These are phyloP conservation scores for Canariomyces notabilis DNA, from an alignment of 2,329 filamentous ascomycete species.

Conservation along the genomic window DNA sequence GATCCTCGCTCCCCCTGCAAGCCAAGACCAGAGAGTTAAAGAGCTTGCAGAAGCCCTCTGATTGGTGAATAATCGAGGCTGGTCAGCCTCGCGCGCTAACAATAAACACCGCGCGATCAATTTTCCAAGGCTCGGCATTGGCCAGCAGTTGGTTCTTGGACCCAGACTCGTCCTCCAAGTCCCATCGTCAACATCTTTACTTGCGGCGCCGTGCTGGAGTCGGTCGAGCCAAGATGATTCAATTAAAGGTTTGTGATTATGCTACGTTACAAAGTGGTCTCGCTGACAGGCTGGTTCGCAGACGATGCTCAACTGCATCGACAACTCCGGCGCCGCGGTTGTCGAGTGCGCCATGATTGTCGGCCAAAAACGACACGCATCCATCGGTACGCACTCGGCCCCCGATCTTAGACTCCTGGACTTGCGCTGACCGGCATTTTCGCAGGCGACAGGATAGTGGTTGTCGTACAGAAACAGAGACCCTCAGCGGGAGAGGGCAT, in stretches of 20 bases:
- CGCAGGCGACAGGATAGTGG: constrained; percentile 89
- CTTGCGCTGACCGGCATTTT: no score
- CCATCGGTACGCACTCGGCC: constrained; percentile 64
- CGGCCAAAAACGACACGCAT: constrained; percentile 81
- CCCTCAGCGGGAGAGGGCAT: constrained; percentile 67
- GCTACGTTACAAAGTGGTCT: background rate
- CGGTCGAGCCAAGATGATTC: constrained; percentile 67
- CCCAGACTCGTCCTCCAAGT: no score
- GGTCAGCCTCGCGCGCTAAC: background rate
- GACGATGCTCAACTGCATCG: constrained; percentile 99
- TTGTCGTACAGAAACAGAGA: constrained; percentile 95
- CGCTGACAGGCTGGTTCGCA: constrained; percentile 37
- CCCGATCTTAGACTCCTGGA: no score
- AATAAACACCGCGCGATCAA: constrained; percentile 18
- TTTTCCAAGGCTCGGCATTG: constrained; percentile 20
- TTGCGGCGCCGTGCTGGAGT: constrained; percentile 19
- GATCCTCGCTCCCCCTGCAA: no score
- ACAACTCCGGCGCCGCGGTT: constrained; percentile 96
- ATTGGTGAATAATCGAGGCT: constrained; percentile 6
- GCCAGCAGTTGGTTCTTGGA: no score
- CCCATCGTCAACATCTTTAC: constrained; percentile 5
- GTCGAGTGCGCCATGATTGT: constrained; percentile 95
- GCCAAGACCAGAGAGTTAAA: constrained; percentile 9
- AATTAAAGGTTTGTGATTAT: constrained; percentile 62
- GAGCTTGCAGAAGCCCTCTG: constrained; percentile 9